Evolutionary conservation across 2,329 filamentous ascomycete species (phyloP).

Genomic region (Coniella vitis): DNA sequence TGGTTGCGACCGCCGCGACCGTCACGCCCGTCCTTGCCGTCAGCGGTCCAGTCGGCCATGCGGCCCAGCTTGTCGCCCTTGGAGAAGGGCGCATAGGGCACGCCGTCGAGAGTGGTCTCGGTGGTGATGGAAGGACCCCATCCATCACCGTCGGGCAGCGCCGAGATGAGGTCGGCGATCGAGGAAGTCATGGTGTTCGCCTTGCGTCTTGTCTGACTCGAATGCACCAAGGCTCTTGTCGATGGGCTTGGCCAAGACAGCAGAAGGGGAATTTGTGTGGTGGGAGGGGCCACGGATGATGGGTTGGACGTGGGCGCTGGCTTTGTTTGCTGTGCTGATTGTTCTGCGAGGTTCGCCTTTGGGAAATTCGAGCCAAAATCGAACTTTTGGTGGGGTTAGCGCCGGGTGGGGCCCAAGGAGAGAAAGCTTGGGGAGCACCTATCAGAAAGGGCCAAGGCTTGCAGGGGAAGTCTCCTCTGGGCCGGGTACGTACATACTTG

Average conservation of each 20-base stretch:
- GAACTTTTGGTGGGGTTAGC: constrained; percentile 15
- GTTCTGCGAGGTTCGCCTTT: neutral
- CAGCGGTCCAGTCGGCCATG: constrained; percentile 96
- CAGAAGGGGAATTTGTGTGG: no score
- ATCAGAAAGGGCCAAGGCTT: neutral
- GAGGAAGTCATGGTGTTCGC: constrained; percentile 21
- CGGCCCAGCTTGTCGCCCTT: constrained; percentile 98
- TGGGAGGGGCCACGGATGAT: neutral
- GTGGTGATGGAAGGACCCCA: constrained; percentile 82
- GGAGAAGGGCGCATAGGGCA: constrained; percentile 95
- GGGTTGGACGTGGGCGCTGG: neutral
- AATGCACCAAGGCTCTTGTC: no score
- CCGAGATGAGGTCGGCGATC: constrained; percentile 58
- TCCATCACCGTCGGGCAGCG: constrained; percentile 66
- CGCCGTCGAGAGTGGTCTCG: constrained; percentile 86
- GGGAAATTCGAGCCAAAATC: constrained; percentile 11
- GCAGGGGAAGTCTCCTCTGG: no score
- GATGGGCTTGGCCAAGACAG: neutral
- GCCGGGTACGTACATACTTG: no score
- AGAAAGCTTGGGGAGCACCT: constrained; percentile 1
- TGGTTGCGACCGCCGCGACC: constrained; percentile 71
- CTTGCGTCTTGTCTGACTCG: no score
- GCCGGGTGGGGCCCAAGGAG: neutral
- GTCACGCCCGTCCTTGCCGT: constrained; percentile 76
- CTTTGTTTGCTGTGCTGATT: constrained; percentile 3